Conservation (phyloP, 1,284 basidiomycete genomes). For the Heterobasidion annosum region DNA sequence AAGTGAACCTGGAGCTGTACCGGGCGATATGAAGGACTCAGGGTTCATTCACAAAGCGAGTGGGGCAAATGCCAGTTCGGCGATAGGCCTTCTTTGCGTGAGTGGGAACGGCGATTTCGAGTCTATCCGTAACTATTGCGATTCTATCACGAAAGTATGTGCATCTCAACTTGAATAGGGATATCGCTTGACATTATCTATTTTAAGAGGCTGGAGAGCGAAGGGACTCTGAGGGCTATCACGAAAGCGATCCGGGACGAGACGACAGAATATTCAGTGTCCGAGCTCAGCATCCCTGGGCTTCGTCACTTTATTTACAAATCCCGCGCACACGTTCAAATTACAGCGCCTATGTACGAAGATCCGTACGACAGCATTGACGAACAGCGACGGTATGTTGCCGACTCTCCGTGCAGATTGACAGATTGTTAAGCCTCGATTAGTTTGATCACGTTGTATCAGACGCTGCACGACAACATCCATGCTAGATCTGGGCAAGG, state of each 20-base stretch:
- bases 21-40: background rate
- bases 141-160: constrained; percentile 49
- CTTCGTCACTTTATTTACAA: constrained; percentile 95
- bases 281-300: constrained; percentile 77
- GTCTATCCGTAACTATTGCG: constrained; percentile 62
- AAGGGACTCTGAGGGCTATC: constrained; percentile 46
- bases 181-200: background rate
- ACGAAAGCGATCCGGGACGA: constrained; percentile 35
- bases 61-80: constrained; percentile 13
- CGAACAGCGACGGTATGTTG: constrained; percentile 47
- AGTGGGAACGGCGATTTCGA: constrained; percentile 66
- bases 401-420: background rate
- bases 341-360: constrained; percentile 78
- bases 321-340: constrained; percentile 79
- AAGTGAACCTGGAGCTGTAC: background rate
- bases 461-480: constrained; percentile 75
- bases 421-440: background rate
- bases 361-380: constrained; percentile 66
- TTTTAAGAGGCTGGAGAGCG: constrained; percentile 49
- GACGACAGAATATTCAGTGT: constrained; percentile 54
- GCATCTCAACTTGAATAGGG: background rate
- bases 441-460: constrained; percentile 79
- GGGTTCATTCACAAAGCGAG: background rate
- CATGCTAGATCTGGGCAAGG: constrained; percentile 80
- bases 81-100: constrained; percentile 56